phyloP scores from a whole-genome alignment of 805 yeast genomes.

The Maudiozyma bulderi region DNA sequence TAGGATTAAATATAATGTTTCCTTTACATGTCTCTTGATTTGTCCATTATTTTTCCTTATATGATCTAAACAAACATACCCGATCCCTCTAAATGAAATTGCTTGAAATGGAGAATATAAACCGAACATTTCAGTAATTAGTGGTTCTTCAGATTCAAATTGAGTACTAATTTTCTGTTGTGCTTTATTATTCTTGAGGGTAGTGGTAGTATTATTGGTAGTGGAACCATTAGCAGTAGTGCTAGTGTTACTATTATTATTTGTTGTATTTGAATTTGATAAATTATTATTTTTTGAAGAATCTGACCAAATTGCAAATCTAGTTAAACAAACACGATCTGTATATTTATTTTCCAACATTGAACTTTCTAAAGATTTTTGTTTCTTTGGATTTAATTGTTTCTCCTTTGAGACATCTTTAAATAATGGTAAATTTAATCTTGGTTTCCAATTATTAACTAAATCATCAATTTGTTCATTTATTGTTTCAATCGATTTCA shows the following conservation, averaged over 20 bases:
- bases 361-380: slow-evolving; percentile 21
- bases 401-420: background rate
- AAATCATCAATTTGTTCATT: slow-evolving; percentile 11
- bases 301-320: slow-evolving; percentile 15
- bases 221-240: background rate
- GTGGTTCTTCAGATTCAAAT: slow-evolving; percentile 7
- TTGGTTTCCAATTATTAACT: slow-evolving; percentile 15
- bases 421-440: slow-evolving; percentile 6
- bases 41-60: slow-evolving; percentile 1
- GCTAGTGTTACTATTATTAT: no score
- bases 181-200: background rate
- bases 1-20: slow-evolving; percentile 22
- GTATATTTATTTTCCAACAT: slow-evolving; percentile 22
- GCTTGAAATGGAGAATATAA: slow-evolving; percentile 22
- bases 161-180: background rate
- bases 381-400: background rate
- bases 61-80: slow-evolving; percentile 15
- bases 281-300: background rate
- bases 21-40: slow-evolving; percentile 36
- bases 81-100: slow-evolving; percentile 25
- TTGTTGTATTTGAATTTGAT: no score
- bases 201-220: no score
- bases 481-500: slow-evolving; percentile 7
- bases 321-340: slow-evolving; percentile 17
- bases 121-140: slow-evolving; percentile 25